These are phyloP conservation scores for Exophiala lecanii-corni DNA, from an alignment of 2,329 filamentous ascomycete genomes.

Conservation along the genomic window DNA sequence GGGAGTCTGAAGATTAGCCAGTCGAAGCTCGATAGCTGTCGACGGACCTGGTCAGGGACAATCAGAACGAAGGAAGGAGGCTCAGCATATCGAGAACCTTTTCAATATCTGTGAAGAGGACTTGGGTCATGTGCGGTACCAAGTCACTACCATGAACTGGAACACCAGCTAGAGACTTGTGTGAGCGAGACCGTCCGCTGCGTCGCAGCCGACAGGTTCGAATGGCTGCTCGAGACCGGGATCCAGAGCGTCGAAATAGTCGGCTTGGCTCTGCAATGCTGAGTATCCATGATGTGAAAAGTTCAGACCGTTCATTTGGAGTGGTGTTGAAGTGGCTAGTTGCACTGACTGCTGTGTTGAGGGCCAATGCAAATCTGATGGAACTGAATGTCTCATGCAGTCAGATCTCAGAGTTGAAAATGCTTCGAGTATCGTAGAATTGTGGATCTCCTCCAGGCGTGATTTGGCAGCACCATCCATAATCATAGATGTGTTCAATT, in stretches of 20 bases:
- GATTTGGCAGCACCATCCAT: background rate
- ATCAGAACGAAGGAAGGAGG: background rate
- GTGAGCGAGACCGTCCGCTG: background rate
- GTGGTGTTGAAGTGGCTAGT: background rate
- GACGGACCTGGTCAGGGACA: background rate
- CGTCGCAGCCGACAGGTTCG: background rate
- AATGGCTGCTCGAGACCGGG: background rate
- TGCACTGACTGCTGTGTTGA: background rate
- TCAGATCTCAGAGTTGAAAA: constrained; percentile 1
- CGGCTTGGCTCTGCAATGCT: background rate
- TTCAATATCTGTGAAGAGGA: constrained; percentile 1
- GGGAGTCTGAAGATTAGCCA: background rate
- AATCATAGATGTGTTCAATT: constrained; percentile 1
- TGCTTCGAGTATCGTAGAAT: background rate
- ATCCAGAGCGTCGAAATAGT: background rate
- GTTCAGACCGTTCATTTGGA: background rate
- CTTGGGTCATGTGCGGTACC: background rate
- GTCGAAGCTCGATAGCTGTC: background rate
- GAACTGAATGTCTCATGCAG: background rate
- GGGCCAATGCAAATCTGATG: background rate
- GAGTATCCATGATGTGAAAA: background rate
- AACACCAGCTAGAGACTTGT: background rate
- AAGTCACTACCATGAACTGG: constrained; percentile 1
- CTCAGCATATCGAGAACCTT: background rate
- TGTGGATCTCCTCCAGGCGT: background rate